Percentiles rank a stretch among this genome's conserved stretches.
These are phyloP conservation scores for Hypoxylon sp. DNA, from an alignment of 2,329 filamentous ascomycete species.

Conservation along the genomic window DNA sequence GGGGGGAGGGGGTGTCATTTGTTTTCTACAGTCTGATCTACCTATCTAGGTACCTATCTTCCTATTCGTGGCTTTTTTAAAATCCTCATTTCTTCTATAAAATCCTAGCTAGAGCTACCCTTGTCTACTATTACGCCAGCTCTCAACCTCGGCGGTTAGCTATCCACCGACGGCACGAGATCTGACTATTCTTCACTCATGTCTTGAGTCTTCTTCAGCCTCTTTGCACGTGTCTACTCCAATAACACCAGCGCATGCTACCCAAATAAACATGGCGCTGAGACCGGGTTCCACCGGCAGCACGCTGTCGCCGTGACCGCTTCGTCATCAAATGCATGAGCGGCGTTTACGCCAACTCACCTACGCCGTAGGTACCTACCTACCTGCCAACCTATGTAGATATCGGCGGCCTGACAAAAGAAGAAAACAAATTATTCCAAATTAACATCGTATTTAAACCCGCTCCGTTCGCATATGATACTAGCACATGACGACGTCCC, in stretches of 20 bases:
- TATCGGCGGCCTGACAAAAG: not conserved
- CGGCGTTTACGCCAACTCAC: too few species aligned
- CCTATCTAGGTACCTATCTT: too few species aligned
- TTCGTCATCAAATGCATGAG: slow-evolving; percentile 1
- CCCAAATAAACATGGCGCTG: too few species aligned
- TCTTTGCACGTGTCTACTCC: too few species aligned
- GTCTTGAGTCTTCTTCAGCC: too few species aligned
- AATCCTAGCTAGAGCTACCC: slow-evolving; percentile 4
- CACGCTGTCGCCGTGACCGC: slow-evolving; percentile 3
- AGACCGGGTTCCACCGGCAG: slow-evolving; percentile 24
- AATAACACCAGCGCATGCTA: too few species aligned
- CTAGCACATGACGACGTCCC: not conserved
- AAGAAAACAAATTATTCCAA: not conserved
- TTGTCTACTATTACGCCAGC: too few species aligned
- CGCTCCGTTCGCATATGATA: slow-evolving; percentile 9
- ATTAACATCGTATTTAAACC: not conserved
- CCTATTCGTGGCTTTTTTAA: slow-evolving; percentile 11
- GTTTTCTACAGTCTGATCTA: too few species aligned
- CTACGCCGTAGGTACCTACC: too few species aligned
- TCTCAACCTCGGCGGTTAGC: slow-evolving; percentile 7
- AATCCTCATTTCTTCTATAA: slow-evolving; percentile 14
- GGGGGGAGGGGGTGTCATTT: too few species aligned
- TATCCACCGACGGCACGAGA: slow-evolving; percentile 1
- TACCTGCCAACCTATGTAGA: too few species aligned
- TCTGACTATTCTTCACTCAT: too few species aligned